A percentile compares a stretch with the other conserved stretches of the same genome.
Evolutionary conservation across 1,284 basidiomycete genomes (phyloP).

Genomic region (Ceratobasidium sp.): DNA sequence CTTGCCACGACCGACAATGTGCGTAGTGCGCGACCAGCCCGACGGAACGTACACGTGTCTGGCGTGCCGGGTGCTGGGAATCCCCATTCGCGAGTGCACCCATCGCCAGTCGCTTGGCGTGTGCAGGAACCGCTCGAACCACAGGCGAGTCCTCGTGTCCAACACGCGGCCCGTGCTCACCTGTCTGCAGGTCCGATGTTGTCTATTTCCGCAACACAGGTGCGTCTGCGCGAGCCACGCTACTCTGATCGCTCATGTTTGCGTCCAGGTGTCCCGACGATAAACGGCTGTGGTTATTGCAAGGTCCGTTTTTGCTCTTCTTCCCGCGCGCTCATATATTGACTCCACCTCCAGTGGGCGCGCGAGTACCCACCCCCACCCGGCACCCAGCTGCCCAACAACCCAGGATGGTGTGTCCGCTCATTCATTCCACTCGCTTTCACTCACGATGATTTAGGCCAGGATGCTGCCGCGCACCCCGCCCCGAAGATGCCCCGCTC

Average conservation of each 20-base stretch:
- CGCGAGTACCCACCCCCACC: constrained; percentile 34
- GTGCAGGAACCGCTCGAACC: constrained; percentile 39
- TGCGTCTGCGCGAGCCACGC: constrained; percentile 11
- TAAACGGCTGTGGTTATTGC: constrained; percentile 44
- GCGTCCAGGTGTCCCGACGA: constrained; percentile 21
- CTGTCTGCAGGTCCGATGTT: constrained; percentile 28
- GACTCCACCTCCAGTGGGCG: constrained; percentile 38
- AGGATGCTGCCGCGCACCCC: constrained; percentile 44
- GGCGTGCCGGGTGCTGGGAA: constrained; percentile 28
- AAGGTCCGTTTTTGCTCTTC: constrained; percentile 23
- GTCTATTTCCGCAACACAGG: constrained; percentile 44
- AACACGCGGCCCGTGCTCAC: constrained; percentile 23
- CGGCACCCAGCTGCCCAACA: constrained; percentile 40
- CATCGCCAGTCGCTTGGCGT: constrained; percentile 36
- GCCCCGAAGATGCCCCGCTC: constrained; percentile 34
- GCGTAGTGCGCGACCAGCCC: constrained; percentile 37
- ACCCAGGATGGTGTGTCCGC: constrained; percentile 41
- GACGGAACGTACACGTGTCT: constrained; percentile 39
- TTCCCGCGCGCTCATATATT: not conserved
- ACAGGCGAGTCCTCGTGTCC: constrained; percentile 30
- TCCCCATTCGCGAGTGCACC: constrained; percentile 28
- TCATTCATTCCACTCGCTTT: not conserved
- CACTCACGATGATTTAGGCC: constrained; percentile 25
- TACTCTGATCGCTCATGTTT: not conserved
- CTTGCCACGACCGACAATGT: constrained; percentile 22